These are phyloP conservation scores for Geotrichum carabidarum DNA, from an alignment of 1,139 yeast species.

Conservation along the genomic window DNA sequence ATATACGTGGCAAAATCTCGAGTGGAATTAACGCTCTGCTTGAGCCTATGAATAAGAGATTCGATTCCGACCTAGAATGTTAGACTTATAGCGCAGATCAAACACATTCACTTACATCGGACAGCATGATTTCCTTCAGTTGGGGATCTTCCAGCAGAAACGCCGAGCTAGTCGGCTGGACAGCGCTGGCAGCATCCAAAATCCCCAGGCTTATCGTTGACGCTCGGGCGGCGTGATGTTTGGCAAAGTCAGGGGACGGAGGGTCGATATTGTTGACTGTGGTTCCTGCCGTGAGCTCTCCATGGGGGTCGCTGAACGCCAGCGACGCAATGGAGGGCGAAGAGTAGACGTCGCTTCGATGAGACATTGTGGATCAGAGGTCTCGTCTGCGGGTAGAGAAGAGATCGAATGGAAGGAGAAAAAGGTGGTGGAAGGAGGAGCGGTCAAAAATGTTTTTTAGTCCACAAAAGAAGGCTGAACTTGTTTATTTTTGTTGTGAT, in stretches of 20 bases:
- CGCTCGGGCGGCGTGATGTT: neutral
- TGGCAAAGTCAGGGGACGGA: neutral
- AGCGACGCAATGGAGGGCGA: constrained; percentile 4
- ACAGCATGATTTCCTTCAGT: constrained; percentile 47
- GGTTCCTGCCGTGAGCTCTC: neutral
- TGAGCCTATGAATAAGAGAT: constrained; percentile 63
- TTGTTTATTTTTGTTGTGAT: neutral
- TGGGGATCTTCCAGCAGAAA: constrained; percentile 45
- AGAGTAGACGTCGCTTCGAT: neutral
- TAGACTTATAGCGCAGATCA: neutral
- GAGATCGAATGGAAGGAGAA: neutral
- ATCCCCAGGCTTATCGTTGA: neutral
- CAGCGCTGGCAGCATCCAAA: neutral
- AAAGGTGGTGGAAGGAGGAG: neutral
- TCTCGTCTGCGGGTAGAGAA: neutral
- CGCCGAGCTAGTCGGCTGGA: neutral
- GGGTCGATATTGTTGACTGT: neutral
- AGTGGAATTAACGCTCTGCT: constrained; percentile 72
- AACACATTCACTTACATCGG: constrained; percentile 41
- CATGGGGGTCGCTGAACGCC: neutral
- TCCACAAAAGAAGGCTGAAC: neutral
- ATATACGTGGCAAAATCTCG: constrained; percentile 79
- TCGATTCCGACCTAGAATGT: constrained; percentile 43
- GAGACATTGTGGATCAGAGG: neutral
- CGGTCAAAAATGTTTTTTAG: neutral